phyloP scores from a whole-genome alignment of 2,329 filamentous ascomycete species.

The Penicillium brevicompactum region DNA sequence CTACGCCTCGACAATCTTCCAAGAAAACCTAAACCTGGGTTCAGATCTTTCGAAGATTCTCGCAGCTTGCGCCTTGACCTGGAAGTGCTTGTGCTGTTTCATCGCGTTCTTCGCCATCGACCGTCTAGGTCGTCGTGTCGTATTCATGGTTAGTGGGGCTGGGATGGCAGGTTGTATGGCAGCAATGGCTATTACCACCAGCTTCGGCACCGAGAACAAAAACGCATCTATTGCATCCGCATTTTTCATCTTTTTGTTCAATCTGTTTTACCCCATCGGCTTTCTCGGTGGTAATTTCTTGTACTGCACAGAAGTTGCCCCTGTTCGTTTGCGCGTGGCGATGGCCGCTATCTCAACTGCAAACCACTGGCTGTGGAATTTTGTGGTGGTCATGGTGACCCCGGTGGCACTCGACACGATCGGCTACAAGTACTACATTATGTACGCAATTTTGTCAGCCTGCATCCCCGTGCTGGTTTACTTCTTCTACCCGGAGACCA shows the following conservation, averaged over 20 bases:
- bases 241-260: conserved; percentile 60
- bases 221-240: conserved; percentile 19
- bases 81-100: conserved; percentile 58
- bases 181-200: conserved; percentile 48
- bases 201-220: conserved; percentile 27
- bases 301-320: conserved; percentile 48
- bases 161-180: conserved; percentile 61
- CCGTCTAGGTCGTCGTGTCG: conserved; percentile 51
- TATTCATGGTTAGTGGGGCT: conserved; percentile 55
- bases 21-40: conserved; percentile 16
- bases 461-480: conserved; percentile 52
- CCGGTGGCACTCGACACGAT: conserved; percentile 60
- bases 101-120: conserved; percentile 55
- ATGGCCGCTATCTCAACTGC: conserved; percentile 62
- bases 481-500: conserved; percentile 62
- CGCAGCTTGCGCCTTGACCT: conserved; percentile 55
- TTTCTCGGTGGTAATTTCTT: conserved; percentile 63
- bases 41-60: conserved; percentile 35
- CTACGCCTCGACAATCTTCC: conserved; percentile 20
- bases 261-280: conserved; percentile 65
- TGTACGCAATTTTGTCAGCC: conserved; percentile 51
- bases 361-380: conserved; percentile 63
- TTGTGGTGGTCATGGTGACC: conserved; percentile 66
- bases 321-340: conserved; percentile 57
- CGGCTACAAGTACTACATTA: conserved; percentile 55